Evolutionary conservation across 73 alveolate species (phyloP), one percentile per base, ranked within the genome.

Genomic region (Paramecium sonneborni): DNA sequence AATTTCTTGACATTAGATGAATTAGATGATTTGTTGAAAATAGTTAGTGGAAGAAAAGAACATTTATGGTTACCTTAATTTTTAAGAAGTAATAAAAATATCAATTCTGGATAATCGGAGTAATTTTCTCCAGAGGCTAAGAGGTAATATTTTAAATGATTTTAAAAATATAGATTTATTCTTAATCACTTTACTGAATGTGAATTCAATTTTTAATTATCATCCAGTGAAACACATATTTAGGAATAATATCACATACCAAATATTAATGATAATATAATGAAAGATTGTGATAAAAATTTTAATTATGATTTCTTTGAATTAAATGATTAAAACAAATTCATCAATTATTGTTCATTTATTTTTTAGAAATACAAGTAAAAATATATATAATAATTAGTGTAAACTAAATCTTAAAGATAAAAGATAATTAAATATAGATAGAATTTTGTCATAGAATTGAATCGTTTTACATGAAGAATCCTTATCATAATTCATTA

Each of bases 401-500:
- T 52, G 32, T 52, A 1, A 52, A 52, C 7, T 52, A 52, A 18
- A 21, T 52, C 0, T 32, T 62, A 12, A 62, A 62, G 11, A 24
- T 62, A 0, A 62, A 62, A 6, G 84, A 62, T 62, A 62, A 62
- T 62, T 1, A 15, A 30, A 30, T 79, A 1, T 46, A 79, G 24
- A 79, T 79, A 24, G 90, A 79, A 79, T 79, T 79, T 44, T 79
- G 44, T 79, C 69, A 79, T 39, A 79, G 72, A 79, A 43, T 79
- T 1, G 90, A 79, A 79, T 79, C 35, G 20, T 23, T 79, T 10
- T 79, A 79, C 20, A 23, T 79, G 72, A 2, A 46, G 26, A 79
- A 79, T 79, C 90, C 90, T 41, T 79, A 79, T 79, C 90, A 79
- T 26, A 79, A 79, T 79, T 39, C 90, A 20, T 15, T 34, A 43